Conservation (phyloP, 2,329 filamentous ascomycete species). For the Elsinoe necatrix region DNA sequence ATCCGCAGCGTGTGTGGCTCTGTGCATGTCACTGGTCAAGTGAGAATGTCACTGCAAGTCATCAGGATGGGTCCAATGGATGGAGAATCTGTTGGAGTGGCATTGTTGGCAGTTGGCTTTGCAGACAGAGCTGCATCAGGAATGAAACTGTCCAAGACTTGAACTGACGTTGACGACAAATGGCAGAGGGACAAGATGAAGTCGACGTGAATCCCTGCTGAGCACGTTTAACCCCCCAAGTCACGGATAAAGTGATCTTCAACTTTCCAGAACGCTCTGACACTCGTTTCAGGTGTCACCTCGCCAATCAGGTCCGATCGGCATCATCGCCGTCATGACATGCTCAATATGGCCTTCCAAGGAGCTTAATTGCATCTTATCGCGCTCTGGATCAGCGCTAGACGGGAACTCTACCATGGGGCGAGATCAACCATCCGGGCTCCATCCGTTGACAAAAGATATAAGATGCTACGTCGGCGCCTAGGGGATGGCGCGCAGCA, state of each 20-base stretch:
- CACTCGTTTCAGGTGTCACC: not conserved
- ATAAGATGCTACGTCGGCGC: not conserved
- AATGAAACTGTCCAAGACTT: not conserved
- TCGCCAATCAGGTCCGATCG: conserved; percentile 6
- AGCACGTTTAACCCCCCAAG: not conserved
- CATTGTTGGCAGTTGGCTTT: not conserved
- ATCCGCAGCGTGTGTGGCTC: not conserved
- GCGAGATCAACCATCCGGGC: conserved; percentile 6
- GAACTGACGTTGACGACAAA: not conserved
- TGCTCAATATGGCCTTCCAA: conserved; percentile 8
- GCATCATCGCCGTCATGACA: conserved; percentile 13
- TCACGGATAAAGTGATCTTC: conserved; percentile 1
- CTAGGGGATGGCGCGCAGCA: not conserved
- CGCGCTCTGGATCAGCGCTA: conserved; percentile 9
- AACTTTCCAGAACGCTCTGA: not conserved
- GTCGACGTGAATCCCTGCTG: not conserved
- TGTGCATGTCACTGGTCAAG: not conserved
- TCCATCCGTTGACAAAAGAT: not conserved
- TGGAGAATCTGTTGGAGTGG: not conserved
- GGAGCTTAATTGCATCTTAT: conserved; percentile 14
- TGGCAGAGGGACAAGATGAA: not conserved
- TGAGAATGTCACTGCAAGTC: not conserved
- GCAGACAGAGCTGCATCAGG: not conserved
- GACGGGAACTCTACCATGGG: conserved; percentile 6
- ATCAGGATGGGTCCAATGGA: not conserved